Evolutionary conservation across 768 basidiomycete genomes (phyloP).

Genomic region (Auriscalpium orientale): DNA sequence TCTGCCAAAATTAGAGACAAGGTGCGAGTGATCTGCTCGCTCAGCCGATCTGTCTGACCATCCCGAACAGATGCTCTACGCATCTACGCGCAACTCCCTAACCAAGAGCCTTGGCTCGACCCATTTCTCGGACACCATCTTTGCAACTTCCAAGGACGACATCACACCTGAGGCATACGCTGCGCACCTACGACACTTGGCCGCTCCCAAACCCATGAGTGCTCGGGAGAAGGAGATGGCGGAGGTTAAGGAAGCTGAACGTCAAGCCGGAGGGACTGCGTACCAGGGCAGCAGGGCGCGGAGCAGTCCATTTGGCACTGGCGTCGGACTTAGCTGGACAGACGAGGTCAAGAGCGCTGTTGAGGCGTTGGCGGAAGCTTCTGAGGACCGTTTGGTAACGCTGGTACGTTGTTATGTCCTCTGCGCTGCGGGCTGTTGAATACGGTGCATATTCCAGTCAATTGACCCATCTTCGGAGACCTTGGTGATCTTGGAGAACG

Average conservation of each 20-base stretch:
- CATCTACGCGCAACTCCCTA: conserved; percentile 65
- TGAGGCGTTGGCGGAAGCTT: conserved; percentile 40
- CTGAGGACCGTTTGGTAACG: conserved; percentile 49
- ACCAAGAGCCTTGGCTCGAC: conserved; percentile 69
- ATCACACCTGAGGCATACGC: conserved; percentile 63
- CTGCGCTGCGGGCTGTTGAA: neutral
- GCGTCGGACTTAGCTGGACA: conserved; percentile 62
- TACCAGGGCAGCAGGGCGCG: conserved; percentile 55
- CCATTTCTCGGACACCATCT: conserved; percentile 65
- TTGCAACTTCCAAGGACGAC: conserved; percentile 67
- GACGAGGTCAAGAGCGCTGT: conserved; percentile 60
- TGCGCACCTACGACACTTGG: conserved; percentile 60
- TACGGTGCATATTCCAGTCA: conserved; percentile 32
- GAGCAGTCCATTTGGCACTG: conserved; percentile 48
- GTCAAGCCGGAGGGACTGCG: conserved; percentile 37
- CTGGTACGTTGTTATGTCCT: conserved; percentile 40
- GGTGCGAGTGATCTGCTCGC: conserved; percentile 29
- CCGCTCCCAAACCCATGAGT: conserved; percentile 78
- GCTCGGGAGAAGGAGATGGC: conserved; percentile 77
- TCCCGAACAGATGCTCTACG: conserved; percentile 72
- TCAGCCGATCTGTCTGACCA: neutral
- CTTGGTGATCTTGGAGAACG: conserved; percentile 36
- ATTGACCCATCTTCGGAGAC: conserved; percentile 62
- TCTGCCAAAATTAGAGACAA: conserved; percentile 74
- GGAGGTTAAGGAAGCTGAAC: conserved; percentile 70